A percentile compares a stretch with the other conserved stretches of the same genome.
Evolutionary conservation across 1,284 basidiomycete species (phyloP).

Genomic region (Kwoniella shivajii): DNA sequence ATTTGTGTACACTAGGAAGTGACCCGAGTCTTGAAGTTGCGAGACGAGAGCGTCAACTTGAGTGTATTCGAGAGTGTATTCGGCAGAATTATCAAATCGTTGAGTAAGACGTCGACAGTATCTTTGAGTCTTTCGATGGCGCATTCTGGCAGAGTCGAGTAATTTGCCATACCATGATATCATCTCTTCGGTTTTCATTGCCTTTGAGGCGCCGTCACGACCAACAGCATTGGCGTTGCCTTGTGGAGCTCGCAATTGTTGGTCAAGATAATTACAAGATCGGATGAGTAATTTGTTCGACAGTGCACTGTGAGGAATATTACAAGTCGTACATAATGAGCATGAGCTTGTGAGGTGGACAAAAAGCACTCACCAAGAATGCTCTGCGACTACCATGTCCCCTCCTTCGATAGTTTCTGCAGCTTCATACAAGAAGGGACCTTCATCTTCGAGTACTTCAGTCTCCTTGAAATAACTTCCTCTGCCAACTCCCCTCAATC

Average conservation of each 20-base stretch:
- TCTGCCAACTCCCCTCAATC: conserved; percentile 88
- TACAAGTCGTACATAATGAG: neutral
- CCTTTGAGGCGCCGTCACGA: conserved; percentile 27
- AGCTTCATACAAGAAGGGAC: conserved; percentile 93
- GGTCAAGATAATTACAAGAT: conserved; percentile 90
- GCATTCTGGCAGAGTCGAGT: conserved; percentile 86
- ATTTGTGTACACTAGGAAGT: conserved; percentile 93
- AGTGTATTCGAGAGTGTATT: conserved; percentile 83
- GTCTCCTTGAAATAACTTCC: conserved; percentile 97
- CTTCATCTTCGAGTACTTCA: conserved; percentile 93
- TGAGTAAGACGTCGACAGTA: conserved; percentile 83
- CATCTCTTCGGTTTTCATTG: conserved; percentile 79
- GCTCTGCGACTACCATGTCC: conserved; percentile 88
- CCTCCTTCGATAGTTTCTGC: conserved; percentile 86
- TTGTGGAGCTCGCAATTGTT: conserved; percentile 79
- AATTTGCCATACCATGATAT: conserved; percentile 90
- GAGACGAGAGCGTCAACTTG: conserved; percentile 80
- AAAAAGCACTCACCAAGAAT: conserved; percentile 70
- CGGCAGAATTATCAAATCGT: conserved; percentile 92
- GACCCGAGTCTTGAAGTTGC: conserved; percentile 79
- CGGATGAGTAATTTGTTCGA: conserved; percentile 88
- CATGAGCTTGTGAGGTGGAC: no score
- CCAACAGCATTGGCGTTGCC: conserved; percentile 11
- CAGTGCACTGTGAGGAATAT: conserved; percentile 61
- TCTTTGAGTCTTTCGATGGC: conserved; percentile 91